Conservation (phyloP, 768 basidiomycete species). For the Boletus edulis region DNA sequence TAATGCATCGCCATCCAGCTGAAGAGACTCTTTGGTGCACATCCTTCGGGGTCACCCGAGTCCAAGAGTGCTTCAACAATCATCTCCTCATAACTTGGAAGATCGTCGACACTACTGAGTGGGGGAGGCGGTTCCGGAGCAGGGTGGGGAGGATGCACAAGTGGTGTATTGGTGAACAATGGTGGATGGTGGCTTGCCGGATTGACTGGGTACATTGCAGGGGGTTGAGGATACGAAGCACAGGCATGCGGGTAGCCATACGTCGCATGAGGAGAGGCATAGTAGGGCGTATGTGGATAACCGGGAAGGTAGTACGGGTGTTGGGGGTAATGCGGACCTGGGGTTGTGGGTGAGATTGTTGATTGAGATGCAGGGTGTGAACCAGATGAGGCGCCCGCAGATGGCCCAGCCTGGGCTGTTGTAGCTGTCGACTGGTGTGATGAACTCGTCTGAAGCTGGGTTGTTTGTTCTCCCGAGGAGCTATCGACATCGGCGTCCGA, state of each 20-base stretch:
- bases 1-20: slow-evolving; percentile 81
- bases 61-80: slow-evolving; percentile 76
- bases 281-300: slow-evolving; percentile 70
- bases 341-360: slow-evolving; percentile 18
- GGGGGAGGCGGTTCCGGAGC: slow-evolving; percentile 28
- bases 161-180: slow-evolving; percentile 36
- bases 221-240: slow-evolving; percentile 31
- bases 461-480: slow-evolving; percentile 12
- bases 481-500: slow-evolving; percentile 11
- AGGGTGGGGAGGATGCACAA: slow-evolving; percentile 33
- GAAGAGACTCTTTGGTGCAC: slow-evolving; percentile 80
- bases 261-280: slow-evolving; percentile 40
- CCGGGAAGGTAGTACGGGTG: slow-evolving; percentile 56
- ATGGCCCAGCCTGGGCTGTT: slow-evolving; percentile 23
- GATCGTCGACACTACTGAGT: slow-evolving; percentile 40
- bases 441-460: slow-evolving; percentile 17
- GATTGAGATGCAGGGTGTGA: slow-evolving; percentile 21
- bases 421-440: slow-evolving; percentile 18
- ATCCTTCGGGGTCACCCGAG: slow-evolving; percentile 67
- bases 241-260: slow-evolving; percentile 41
- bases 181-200: slow-evolving; percentile 28
- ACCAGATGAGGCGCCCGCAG: slow-evolving; percentile 16
- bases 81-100: slow-evolving; percentile 92
- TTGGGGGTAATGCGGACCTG: slow-evolving; percentile 44
- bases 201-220: slow-evolving; percentile 31